Base-by-base conservation (phyloP, 129 eudicot genomes). In the Gnaphalium uliginosum region DNA sequence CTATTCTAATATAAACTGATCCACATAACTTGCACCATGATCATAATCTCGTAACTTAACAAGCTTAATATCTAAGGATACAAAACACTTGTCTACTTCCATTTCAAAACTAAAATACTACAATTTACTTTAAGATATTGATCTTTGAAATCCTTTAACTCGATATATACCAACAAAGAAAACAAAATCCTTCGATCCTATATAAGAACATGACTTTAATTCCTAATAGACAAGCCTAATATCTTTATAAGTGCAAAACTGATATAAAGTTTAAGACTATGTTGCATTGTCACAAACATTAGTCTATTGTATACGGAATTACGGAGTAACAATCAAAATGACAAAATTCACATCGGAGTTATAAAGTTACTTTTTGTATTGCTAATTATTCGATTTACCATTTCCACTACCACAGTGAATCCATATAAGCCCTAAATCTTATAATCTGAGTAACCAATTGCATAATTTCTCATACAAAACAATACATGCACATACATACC, bases 381-480 rank as follows among this genome's bases (percentile, higher is more conserved):
- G 54, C 23, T 37, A 63, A 19, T 74, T 32, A 75, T 8, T 51
- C 51, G 19, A 69, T 69, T 54, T 60, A 46, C 71, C 32, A 78
- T 69, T 57, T 61, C 26, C 68, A 72, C 37, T 60, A 59, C 57
- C 74, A 2, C 33, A 46, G 50, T 68, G 60, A 69, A 68, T 57
- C 74, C 67, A 68, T 57, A 7, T 59, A 43, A 68, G 70, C 62
- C 76, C 76, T 78, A 60, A 61, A 48, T 70, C 76, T 51, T 30
- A 25, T 3, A 70, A 69, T 32, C 23, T 24, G 25, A 69, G 64
- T 61, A 46, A 29, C 68, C 50, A 51, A 58, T 57, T 58, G 68
- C 75, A 57, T 41, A 68, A 67, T 67, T 76, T 68, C 81, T 50
- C 50, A 65, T 2, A 48, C n/a, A 19, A 19, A 54, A 43, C 8